phyloP scores from a whole-genome alignment of 345 rosid genomes.

The Eucalyptus urophylla region DNA sequence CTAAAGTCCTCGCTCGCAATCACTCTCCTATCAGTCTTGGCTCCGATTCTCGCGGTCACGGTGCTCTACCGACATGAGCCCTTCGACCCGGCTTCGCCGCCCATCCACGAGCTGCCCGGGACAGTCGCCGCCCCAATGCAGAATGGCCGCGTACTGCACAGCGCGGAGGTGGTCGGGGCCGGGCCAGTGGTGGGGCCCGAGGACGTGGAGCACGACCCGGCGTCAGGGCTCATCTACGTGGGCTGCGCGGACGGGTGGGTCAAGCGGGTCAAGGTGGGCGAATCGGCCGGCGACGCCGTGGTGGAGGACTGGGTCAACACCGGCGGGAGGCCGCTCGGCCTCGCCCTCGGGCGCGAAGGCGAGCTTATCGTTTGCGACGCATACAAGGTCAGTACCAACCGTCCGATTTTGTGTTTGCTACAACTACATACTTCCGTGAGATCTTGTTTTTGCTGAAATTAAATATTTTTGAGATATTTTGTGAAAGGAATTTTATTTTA shows the following conservation, averaged over 20 bases:
- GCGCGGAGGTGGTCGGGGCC: neutral
- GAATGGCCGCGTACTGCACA: neutral
- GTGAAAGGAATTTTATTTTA: no score
- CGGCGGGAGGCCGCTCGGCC: constrained; percentile 78
- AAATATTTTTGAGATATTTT: neutral
- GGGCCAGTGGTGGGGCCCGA: constrained; percentile 21
- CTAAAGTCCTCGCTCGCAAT: neutral
- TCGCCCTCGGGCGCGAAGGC: constrained; percentile 25
- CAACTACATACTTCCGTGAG: neutral
- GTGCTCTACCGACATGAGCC: neutral
- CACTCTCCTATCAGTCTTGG: neutral
- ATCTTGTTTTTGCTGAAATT: neutral
- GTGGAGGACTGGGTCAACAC: constrained; percentile 55
- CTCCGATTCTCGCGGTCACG: neutral
- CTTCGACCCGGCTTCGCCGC: neutral
- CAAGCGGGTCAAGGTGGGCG: constrained; percentile 27
- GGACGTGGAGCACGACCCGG: constrained; percentile 38
- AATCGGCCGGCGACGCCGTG: neutral
- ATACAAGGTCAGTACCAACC: constrained; percentile 22
- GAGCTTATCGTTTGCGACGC: constrained; percentile 67
- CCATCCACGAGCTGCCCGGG: neutral
- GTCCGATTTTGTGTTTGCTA: neutral
- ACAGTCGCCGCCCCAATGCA: neutral
- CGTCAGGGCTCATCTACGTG: constrained; percentile 29
- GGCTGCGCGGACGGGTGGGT: constrained; percentile 73